Conservation (phyloP, 2,329 filamentous ascomycete species). For the Dryadomyces sulphureus region DNA sequence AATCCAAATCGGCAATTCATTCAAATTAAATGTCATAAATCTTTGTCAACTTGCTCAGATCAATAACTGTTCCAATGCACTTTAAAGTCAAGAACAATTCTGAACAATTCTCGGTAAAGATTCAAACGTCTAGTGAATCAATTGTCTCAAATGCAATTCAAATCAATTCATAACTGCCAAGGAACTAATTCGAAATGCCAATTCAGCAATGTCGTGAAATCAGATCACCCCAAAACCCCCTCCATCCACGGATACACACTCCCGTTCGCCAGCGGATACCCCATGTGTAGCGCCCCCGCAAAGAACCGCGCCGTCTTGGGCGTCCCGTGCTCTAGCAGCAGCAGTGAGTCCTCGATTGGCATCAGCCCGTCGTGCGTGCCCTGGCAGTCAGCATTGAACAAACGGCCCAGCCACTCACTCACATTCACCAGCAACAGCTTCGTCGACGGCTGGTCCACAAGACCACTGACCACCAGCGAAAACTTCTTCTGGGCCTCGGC, state of each 20-base stretch:
- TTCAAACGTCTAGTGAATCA: too few species aligned
- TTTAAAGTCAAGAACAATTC: not conserved
- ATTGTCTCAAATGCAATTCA: too few species aligned
- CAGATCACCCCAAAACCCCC: conserved; percentile 26
- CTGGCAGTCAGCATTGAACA: conserved; percentile 16
- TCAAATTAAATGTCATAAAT: too few species aligned
- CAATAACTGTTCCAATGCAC: too few species aligned
- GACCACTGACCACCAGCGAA: conserved; percentile 43
- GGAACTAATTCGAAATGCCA: too few species aligned
- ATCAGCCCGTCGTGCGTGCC: conserved; percentile 49
- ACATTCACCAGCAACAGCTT: conserved; percentile 47
- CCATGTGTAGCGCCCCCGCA: conserved; percentile 48
- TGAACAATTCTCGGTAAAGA: too few species aligned
- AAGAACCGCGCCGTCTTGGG: conserved; percentile 55
- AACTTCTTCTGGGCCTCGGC: conserved; percentile 40
- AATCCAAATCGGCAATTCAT: too few species aligned
- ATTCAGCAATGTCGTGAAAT: too few species aligned
- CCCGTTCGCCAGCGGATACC: conserved; percentile 45
- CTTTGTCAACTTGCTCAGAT: too few species aligned
- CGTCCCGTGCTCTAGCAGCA: conserved; percentile 48
- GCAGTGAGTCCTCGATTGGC: conserved; percentile 52
- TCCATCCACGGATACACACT: conserved; percentile 49
- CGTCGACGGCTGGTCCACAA: conserved; percentile 39
- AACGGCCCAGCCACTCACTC: conserved; percentile 14
- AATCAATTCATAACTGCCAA: too few species aligned